phyloP scores from a whole-genome alignment of 805 yeast species.

The Ogataea pignaliae region DNA sequence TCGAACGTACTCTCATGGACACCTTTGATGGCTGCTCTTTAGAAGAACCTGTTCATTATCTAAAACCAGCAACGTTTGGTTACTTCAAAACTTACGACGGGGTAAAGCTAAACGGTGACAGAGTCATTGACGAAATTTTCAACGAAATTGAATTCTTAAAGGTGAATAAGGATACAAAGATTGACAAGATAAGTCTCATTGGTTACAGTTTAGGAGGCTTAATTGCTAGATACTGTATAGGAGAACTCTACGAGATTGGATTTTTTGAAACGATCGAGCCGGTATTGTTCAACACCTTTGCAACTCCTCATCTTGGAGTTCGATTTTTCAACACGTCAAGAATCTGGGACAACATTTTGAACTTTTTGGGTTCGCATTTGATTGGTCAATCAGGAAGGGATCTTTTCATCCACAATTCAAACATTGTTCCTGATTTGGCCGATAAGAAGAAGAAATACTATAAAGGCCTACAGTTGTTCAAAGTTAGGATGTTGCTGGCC shows the following conservation, averaged over 20 bases:
- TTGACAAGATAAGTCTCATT: slow-evolving; percentile 60
- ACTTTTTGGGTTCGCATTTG: slow-evolving; percentile 49
- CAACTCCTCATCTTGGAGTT: slow-evolving; percentile 73
- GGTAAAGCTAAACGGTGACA: slow-evolving; percentile 62
- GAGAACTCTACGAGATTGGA: slow-evolving; percentile 43
- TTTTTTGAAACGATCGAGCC: slow-evolving; percentile 61
- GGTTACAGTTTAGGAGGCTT: slow-evolving; percentile 93
- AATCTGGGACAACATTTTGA: slow-evolving; percentile 33
- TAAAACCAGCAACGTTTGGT: slow-evolving; percentile 56
- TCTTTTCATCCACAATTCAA: slow-evolving; percentile 50
- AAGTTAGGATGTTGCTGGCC: slow-evolving; percentile 58
- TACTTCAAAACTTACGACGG: slow-evolving; percentile 85
- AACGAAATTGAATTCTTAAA: slow-evolving; percentile 35
- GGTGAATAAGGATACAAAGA: slow-evolving; percentile 28
- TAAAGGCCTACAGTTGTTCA: slow-evolving; percentile 54
- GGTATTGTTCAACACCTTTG: slow-evolving; percentile 59
- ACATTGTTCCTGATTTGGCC: slow-evolving; percentile 48
- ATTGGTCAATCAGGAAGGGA: slow-evolving; percentile 73
- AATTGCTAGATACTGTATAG: slow-evolving; percentile 69
- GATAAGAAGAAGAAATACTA: slow-evolving; percentile 46
- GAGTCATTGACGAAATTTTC: slow-evolving; percentile 64
- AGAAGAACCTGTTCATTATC: slow-evolving; percentile 39
- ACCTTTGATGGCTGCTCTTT: slow-evolving; percentile 18
- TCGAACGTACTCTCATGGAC: slow-evolving; percentile 39
- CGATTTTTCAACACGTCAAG: slow-evolving; percentile 39